These are phyloP conservation scores for Acanthamoeba castellanii DNA, from an alignment of 208 protist species.

Conservation along the genomic window DNA sequence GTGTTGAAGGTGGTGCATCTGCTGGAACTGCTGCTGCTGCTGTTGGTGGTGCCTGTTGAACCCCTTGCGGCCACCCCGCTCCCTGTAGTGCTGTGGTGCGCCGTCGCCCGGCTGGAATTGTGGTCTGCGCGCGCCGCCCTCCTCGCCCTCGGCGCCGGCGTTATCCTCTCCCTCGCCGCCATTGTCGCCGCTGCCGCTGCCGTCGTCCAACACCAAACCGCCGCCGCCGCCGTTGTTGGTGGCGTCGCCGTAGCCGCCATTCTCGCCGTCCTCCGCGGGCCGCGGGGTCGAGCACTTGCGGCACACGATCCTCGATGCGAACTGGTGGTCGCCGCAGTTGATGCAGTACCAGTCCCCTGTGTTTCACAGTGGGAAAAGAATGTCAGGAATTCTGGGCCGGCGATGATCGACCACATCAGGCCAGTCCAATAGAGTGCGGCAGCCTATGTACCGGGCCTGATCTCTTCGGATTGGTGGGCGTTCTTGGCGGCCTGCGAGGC, in stretches of 20 bases:
- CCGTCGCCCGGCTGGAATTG: not conserved
- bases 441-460: constrained; percentile 51
- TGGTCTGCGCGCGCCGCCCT: not conserved
- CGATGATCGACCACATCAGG: too few relatives aligned
- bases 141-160: not conserved
- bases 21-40: not conserved
- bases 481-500: constrained; percentile 45
- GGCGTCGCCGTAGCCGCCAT: not conserved
- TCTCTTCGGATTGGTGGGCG: constrained; percentile 4
- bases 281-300: constrained; percentile 51
- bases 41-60: not conserved
- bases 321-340: constrained; percentile 67
- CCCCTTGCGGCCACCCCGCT: not conserved
- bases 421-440: too few relatives aligned
- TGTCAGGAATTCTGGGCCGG: too few relatives aligned
- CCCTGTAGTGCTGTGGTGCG: not conserved
- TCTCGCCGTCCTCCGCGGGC: constrained; percentile 39
- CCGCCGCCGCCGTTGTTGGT: not conserved
- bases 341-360: constrained; percentile 61
- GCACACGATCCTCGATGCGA: constrained; percentile 57
- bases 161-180: not conserved
- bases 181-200: not conserved
- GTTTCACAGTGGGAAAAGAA: not conserved
- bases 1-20: not conserved
- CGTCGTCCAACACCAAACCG: not conserved